phyloP scores from a whole-genome alignment of 352 stramenopile genomes.

The Pythium brassicae region DNA sequence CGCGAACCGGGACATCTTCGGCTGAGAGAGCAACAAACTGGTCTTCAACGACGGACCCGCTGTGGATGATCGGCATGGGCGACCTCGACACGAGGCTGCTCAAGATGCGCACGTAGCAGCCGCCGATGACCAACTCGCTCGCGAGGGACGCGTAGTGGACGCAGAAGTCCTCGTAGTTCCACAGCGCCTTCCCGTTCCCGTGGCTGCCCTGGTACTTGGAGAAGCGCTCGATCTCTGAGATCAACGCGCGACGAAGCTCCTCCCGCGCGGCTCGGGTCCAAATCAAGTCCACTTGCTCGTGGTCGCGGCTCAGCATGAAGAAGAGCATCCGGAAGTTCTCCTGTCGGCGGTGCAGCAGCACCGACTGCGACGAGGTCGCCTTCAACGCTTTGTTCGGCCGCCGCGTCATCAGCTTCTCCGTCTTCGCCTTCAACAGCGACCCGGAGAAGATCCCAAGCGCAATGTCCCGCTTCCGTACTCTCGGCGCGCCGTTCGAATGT shows the following conservation, averaged over 20 bases:
- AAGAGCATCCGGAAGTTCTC: conserved; percentile 97
- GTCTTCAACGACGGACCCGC: conserved; percentile 31
- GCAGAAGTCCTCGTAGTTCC: conserved; percentile 96
- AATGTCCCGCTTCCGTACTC: conserved; percentile 67
- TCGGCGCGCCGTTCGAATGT: conserved; percentile 12
- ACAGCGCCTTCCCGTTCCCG: conserved; percentile 75
- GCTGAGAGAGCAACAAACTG: conserved; percentile 36
- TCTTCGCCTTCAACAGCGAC: conserved; percentile 30
- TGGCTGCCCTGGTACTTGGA: conserved; percentile 66
- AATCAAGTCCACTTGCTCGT: conserved; percentile 90
- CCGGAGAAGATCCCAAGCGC: conserved; percentile 49
- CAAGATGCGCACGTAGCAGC: conserved; percentile 85
- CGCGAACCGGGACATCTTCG: conserved; percentile 49
- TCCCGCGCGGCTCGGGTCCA: conserved; percentile 90
- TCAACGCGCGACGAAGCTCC: conserved; percentile 85
- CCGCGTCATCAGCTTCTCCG: conserved; percentile 20
- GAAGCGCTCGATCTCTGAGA: conserved; percentile 82
- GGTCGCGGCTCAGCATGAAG: conserved; percentile 90
- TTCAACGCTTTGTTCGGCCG: conserved; percentile 18
- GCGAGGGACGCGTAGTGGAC: conserved; percentile 89
- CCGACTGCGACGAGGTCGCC: conserved; percentile 7
- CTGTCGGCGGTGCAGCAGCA: conserved; percentile 19
- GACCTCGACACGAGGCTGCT: conserved; percentile 40
- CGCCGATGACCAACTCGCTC: conserved; percentile 85
- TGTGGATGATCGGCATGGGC: conserved; percentile 36